These are phyloP conservation scores for Anisodus acutangulus DNA, from an alignment of 257 asterid species.

Conservation along the genomic window DNA sequence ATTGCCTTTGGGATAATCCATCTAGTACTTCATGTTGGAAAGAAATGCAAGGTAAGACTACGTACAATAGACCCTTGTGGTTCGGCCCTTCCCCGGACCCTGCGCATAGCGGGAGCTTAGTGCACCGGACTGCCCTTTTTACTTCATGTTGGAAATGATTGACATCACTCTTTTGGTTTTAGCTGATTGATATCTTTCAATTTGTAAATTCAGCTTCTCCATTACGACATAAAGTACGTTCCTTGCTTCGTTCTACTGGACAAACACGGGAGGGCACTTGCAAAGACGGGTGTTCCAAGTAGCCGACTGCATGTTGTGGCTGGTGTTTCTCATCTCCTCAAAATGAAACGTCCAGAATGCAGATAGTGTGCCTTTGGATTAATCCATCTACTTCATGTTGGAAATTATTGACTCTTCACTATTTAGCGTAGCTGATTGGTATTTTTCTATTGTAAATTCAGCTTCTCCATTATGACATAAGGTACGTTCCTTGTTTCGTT, in stretches of 20 bases:
- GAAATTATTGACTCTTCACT: not conserved
- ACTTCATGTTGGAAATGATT: not conserved
- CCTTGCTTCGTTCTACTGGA: constrained; percentile 89
- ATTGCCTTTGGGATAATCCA: not conserved
- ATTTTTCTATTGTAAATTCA: constrained; percentile 37
- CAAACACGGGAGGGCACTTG: constrained; percentile 71
- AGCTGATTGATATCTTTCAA: not conserved
- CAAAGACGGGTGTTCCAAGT: constrained; percentile 78
- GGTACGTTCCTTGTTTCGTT: constrained; percentile 87
- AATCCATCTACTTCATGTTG: not conserved
- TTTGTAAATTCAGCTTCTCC: constrained; percentile 63
- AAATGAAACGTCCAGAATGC: constrained; percentile 50
- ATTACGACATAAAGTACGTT: constrained; percentile 80
- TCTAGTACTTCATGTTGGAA: not conserved
- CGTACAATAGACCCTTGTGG: too few relatives aligned
- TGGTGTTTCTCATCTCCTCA: constrained; percentile 82
- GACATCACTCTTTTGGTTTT: not conserved
- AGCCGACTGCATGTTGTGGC: constrained; percentile 79
- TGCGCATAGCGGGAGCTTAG: too few relatives aligned
- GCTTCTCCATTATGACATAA: constrained; percentile 84
- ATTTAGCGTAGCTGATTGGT: not conserved
- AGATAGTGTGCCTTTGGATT: not conserved
- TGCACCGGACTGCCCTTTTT: too few relatives aligned
- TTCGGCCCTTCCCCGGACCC: too few relatives aligned
- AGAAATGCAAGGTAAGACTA: too few relatives aligned